Percentiles rank a stretch among this genome's conserved stretches.
These are phyloP conservation scores for Porodaedalea pini DNA, from an alignment of 1,284 basidiomycete genomes.

Conservation along the genomic window DNA sequence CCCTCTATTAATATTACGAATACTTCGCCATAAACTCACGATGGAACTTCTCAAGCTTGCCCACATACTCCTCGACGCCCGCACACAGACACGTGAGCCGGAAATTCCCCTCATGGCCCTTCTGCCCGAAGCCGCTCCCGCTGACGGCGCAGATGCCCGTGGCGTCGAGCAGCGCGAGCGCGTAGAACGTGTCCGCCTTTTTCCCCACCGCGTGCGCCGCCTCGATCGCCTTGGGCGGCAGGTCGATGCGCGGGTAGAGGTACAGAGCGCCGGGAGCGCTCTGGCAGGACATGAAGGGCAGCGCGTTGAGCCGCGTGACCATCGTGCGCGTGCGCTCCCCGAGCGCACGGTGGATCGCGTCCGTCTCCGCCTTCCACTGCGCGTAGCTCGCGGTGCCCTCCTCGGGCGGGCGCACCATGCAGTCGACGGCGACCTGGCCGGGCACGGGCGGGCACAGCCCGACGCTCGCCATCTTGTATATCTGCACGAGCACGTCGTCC, in stretches of 20 bases:
- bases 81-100: conserved; percentile 86
- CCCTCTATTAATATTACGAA: conserved; percentile 13
- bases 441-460: conserved; percentile 84
- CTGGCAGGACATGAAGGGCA: conserved; percentile 83
- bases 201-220: conserved; percentile 72
- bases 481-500: conserved; percentile 72
- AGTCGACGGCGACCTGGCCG: conserved; percentile 90
- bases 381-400: conserved; percentile 70
- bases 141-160: conserved; percentile 94
- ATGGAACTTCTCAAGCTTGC: conserved; percentile 84
- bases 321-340: conserved; percentile 70
- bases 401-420: conserved; percentile 83
- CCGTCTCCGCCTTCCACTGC: conserved; percentile 80
- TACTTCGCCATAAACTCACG: conserved; percentile 72
- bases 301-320: conserved; percentile 69
- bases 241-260: conserved; percentile 74
- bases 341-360: conserved; percentile 72
- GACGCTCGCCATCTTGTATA: conserved; percentile 95
- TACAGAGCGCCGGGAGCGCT: conserved; percentile 88
- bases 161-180: conserved; percentile 76
- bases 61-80: conserved; percentile 86
- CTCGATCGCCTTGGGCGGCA: conserved; percentile 68
- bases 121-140: conserved; percentile 90
- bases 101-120: conserved; percentile 83
- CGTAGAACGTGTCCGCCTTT: conserved; percentile 85